These are phyloP conservation scores for Suillus paluster DNA, from an alignment of 768 basidiomycete genomes.

Conservation along the genomic window DNA sequence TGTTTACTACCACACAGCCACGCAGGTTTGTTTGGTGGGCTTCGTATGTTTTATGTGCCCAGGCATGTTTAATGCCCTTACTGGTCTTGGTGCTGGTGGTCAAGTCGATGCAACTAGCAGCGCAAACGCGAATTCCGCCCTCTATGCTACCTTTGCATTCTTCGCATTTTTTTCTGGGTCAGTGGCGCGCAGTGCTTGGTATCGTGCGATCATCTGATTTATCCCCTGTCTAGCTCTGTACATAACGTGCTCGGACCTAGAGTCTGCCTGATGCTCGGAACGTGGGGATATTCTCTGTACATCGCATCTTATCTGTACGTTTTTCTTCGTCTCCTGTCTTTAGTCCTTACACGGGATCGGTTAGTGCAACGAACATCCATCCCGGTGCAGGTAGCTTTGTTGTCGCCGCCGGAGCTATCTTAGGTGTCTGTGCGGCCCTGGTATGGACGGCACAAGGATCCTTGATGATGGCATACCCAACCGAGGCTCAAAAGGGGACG, in stretches of 20 bases:
- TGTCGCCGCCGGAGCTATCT: slow-evolving; percentile 70
- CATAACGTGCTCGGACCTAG: slow-evolving; percentile 84
- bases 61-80: slow-evolving; percentile 81
- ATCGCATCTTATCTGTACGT: slow-evolving; percentile 74
- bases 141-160: slow-evolving; percentile 68
- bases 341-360: background rate
- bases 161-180: slow-evolving; percentile 75
- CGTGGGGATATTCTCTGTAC: slow-evolving; percentile 75
- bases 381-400: slow-evolving; percentile 63
- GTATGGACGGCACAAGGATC: slow-evolving; percentile 89
- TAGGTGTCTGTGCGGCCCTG: slow-evolving; percentile 73
- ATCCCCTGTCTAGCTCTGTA: slow-evolving; percentile 53
- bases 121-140: slow-evolving; percentile 70
- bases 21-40: slow-evolving; percentile 59
- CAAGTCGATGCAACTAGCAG: slow-evolving; percentile 67
- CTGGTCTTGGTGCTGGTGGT: slow-evolving; percentile 80
- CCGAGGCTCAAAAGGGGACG: slow-evolving; percentile 74
- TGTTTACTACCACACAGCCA: slow-evolving; percentile 57
- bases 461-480: slow-evolving; percentile 84
- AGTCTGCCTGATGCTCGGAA: slow-evolving; percentile 74
- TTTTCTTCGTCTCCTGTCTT: background rate
- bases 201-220: background rate
- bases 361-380: slow-evolving; percentile 74
- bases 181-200: slow-evolving; percentile 14
- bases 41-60: slow-evolving; percentile 64